Evolutionary conservation across 2,329 filamentous ascomycete genomes (phyloP).

Genomic region (Nigrospora osmanthi): DNA sequence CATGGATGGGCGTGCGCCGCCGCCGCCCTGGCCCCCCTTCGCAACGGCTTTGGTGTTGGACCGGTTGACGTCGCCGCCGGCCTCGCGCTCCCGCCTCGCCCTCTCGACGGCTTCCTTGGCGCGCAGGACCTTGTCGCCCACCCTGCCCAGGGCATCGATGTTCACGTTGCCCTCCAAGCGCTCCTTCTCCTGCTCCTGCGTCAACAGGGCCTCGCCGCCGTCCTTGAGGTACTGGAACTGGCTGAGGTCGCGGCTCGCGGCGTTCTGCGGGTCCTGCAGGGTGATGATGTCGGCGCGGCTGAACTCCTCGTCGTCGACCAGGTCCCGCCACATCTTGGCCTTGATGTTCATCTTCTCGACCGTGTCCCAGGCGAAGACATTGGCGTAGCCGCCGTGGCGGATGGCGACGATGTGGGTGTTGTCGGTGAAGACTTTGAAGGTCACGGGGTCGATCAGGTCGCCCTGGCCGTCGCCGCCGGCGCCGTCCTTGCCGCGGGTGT

Average conservation of each 20-base stretch:
- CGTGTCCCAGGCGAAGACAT: constrained; percentile 95
- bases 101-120: constrained; percentile 92
- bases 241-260: constrained; percentile 73
- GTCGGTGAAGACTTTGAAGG: constrained; percentile 95
- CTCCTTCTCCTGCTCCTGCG: constrained; percentile 63
- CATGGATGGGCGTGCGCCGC: constrained; percentile 29
- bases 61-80: constrained; percentile 50
- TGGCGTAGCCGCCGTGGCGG: constrained; percentile 71
- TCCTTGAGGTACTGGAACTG: constrained; percentile 86
- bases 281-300: constrained; percentile 89
- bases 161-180: constrained; percentile 66
- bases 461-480: constrained; percentile 45
- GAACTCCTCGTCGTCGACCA: constrained; percentile 83
- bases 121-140: constrained; percentile 74
- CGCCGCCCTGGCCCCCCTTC: constrained; percentile 21
- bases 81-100: constrained; percentile 66
- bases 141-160: constrained; percentile 67
- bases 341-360: constrained; percentile 94
- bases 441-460: constrained; percentile 92
- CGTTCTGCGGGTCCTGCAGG: constrained; percentile 89
- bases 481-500: constrained; percentile 35
- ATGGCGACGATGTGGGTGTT: constrained; percentile 96
- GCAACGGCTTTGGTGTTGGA: constrained; percentile 31
- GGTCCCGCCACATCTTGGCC: constrained; percentile 88
- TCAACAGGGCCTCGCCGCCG: constrained; percentile 60